Evolutionary conservation across 2,329 filamentous ascomycete species (phyloP).

Genomic region (Arthrobotrys sphaeroides): DNA sequence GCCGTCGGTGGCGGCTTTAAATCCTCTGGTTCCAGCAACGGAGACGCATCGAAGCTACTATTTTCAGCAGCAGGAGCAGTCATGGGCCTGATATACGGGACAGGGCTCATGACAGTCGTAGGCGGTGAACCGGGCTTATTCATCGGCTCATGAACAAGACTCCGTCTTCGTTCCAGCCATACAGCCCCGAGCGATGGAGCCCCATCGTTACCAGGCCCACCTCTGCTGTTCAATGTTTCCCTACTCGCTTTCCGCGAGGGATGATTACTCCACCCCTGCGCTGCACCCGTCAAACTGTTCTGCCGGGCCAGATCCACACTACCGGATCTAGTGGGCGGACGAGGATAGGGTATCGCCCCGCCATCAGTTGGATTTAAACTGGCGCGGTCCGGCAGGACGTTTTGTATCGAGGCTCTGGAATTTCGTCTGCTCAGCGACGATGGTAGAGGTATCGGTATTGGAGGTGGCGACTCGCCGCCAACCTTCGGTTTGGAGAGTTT

Average conservation of each 20-base stretch:
- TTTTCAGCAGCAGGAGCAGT: slow-evolving; percentile 27
- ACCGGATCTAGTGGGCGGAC: slow-evolving; percentile 26
- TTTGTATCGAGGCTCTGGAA: slow-evolving; percentile 39
- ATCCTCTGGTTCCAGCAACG: slow-evolving; percentile 43
- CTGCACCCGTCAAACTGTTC: slow-evolving; percentile 23
- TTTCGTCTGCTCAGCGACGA: slow-evolving; percentile 35
- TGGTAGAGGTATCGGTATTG: slow-evolving; percentile 35
- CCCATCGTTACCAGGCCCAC: slow-evolving; percentile 9
- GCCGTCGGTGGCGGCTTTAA: slow-evolving; percentile 40
- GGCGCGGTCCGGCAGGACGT: slow-evolving; percentile 31
- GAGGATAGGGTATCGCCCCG: slow-evolving; percentile 24
- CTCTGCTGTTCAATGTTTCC: slow-evolving; percentile 22
- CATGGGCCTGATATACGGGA: slow-evolving; percentile 32
- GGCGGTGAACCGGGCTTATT: slow-evolving; percentile 28
- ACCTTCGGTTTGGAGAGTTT: slow-evolving; percentile 44
- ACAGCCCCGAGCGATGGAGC: slow-evolving; percentile 9
- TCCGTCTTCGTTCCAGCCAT: slow-evolving; percentile 33
- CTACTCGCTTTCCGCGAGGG: slow-evolving; percentile 36
- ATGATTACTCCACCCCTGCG: slow-evolving; percentile 27
- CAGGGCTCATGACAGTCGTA: slow-evolving; percentile 23
- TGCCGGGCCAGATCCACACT: slow-evolving; percentile 41
- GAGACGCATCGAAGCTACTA: slow-evolving; percentile 19
- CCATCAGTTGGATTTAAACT: slow-evolving; percentile 34
- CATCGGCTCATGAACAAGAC: slow-evolving; percentile 31
- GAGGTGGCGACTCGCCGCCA: slow-evolving; percentile 32